phyloP scores from a whole-genome alignment of 441 rosid species.

The Euphorbia corollata region DNA sequence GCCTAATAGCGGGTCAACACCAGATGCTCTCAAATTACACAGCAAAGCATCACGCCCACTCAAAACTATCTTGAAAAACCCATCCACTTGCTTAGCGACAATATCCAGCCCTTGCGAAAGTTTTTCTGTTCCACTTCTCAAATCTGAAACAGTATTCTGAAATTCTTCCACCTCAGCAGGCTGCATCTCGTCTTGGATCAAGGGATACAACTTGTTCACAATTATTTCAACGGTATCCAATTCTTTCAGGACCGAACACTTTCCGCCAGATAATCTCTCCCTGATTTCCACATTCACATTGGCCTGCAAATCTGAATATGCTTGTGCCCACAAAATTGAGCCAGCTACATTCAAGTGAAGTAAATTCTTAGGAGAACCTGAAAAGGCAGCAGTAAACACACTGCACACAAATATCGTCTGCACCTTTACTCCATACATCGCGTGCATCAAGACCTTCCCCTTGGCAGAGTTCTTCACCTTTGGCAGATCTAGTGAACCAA shows the following conservation, averaged over 20 bases:
- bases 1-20: constrained; percentile 28
- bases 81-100: constrained; percentile 62
- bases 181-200: constrained; percentile 39
- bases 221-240: constrained; percentile 47
- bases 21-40: constrained; percentile 50
- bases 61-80: constrained; percentile 73
- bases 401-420: constrained; percentile 59
- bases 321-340: constrained; percentile 50
- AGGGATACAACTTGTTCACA: constrained; percentile 43
- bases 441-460: constrained; percentile 83
- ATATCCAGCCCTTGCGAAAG: constrained; percentile 58
- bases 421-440: constrained; percentile 80
- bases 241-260: constrained; percentile 51
- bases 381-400: constrained; percentile 62
- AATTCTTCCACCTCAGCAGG: constrained; percentile 32
- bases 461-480: constrained; percentile 88
- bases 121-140: constrained; percentile 29
- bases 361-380: constrained; percentile 52
- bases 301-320: constrained; percentile 49
- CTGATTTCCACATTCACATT: constrained; percentile 41
- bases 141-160: constrained; percentile 32
- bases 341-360: constrained; percentile 40
- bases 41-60: constrained; percentile 76
- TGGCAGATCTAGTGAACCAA: constrained; percentile 50
- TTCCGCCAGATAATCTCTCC: constrained; percentile 30